These are phyloP conservation scores for Curvularia verruculosa DNA, from an alignment of 2,329 filamentous ascomycete genomes.

Conservation along the genomic window DNA sequence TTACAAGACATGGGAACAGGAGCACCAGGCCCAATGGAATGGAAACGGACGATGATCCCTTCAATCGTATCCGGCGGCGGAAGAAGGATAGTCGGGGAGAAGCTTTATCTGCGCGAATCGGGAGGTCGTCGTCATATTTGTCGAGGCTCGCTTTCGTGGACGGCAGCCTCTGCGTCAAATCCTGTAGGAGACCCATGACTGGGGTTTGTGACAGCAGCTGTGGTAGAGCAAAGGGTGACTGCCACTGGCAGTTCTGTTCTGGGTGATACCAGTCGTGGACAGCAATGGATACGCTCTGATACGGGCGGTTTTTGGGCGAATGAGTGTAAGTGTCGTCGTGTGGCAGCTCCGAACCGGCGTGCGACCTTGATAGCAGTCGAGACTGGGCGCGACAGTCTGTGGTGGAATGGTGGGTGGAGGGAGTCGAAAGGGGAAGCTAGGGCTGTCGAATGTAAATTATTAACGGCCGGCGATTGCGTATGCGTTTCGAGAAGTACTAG, in stretches of 20 bases:
- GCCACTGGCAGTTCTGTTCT: constrained; percentile 24
- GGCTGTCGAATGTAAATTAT: constrained; percentile 16
- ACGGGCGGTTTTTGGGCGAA: neutral
- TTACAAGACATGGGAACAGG: constrained; percentile 87
- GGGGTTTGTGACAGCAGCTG: constrained; percentile 14
- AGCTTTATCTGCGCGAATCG: constrained; percentile 51
- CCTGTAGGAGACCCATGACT: constrained; percentile 29
- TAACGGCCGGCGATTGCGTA: constrained; percentile 30
- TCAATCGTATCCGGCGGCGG: constrained; percentile 81
- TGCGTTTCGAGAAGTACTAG: constrained; percentile 26
- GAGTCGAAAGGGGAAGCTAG: constrained; percentile 14
- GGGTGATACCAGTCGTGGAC: constrained; percentile 21
- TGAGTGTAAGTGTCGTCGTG: constrained; percentile 4
- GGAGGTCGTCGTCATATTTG: constrained; percentile 53
- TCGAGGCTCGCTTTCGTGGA: constrained; percentile 51
- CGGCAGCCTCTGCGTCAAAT: constrained; percentile 55
- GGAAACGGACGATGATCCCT: constrained; percentile 89
- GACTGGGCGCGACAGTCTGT: constrained; percentile 8
- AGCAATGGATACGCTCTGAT: constrained; percentile 1
- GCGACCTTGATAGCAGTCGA: constrained; percentile 9
- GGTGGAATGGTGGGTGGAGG: constrained; percentile 1
- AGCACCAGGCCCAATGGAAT: constrained; percentile 91
- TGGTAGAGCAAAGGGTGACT: constrained; percentile 10
- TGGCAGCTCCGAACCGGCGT: constrained; percentile 18
- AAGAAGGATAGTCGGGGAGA: constrained; percentile 75